phyloP scores from a whole-genome alignment of 1,139 yeast genomes.

The Taphrina communis region DNA sequence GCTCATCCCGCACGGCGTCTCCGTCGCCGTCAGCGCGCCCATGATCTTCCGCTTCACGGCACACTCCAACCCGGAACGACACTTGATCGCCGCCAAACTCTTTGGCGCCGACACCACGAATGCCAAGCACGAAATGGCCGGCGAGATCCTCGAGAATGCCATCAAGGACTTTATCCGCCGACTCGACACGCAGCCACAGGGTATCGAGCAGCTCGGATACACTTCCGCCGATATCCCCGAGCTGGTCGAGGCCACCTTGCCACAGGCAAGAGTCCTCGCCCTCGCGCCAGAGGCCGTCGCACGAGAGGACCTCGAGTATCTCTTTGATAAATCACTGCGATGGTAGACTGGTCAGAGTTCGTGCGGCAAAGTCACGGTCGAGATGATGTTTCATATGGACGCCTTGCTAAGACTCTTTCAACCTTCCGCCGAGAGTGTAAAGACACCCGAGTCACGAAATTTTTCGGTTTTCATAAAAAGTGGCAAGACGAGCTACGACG shows the following conservation, averaged over 20 bases:
- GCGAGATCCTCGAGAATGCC: constrained; percentile 53
- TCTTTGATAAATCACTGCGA: constrained; percentile 45
- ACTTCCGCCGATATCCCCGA: constrained; percentile 50
- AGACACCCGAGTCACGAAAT: no score
- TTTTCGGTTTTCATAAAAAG: no score
- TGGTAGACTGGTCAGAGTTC: constrained; percentile 6
- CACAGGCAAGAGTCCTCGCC: constrained; percentile 54
- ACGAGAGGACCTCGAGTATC: constrained; percentile 48
- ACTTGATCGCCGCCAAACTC: constrained; percentile 53
- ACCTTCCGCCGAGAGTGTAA: no score
- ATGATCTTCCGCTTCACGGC: constrained; percentile 55
- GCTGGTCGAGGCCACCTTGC: constrained; percentile 54
- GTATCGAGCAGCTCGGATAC: constrained; percentile 53
- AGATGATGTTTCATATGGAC: no score
- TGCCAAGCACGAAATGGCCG: constrained; percentile 54
- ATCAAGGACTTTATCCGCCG: constrained; percentile 51
- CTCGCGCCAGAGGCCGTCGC: constrained; percentile 52
- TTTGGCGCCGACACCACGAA: constrained; percentile 54
- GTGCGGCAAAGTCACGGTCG: no score
- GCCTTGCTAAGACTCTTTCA: no score
- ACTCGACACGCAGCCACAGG: constrained; percentile 54
- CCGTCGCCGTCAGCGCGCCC: constrained; percentile 56
- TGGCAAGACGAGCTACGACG: not conserved
- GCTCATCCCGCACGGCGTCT: constrained; percentile 55
- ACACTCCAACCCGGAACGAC: constrained; percentile 55